Base-by-base conservation (phyloP, 192 early-diverging fungal species). In the Coemansia sp. region DNA sequence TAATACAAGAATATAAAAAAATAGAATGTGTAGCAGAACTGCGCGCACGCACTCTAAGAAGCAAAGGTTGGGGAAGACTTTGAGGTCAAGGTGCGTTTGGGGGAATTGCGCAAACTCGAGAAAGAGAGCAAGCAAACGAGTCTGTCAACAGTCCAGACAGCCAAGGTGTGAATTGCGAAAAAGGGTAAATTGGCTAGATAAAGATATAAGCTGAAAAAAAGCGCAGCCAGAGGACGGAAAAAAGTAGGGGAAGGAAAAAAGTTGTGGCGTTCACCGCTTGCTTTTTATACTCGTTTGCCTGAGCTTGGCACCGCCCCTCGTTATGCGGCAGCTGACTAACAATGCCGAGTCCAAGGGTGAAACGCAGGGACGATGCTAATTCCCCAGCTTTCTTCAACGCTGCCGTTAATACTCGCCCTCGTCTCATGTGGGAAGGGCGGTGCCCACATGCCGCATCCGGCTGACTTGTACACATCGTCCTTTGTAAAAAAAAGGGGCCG, bases 141-240 rank as follows among this genome's bases (percentile, higher is more conserved):
- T 35, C 6, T 35, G 29, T 32, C 21, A 21, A 21, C 21, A 21
- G 32, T 35, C 32, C 8, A 35, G 32, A 35, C 32, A 8, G 21
- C 21, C 21, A 35, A 35, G 1, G 32, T 35, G 32, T 8, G 6
- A 35, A 8, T 35, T 35, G 32, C 27, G 5, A 24, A 21, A 48
- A 39, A 64, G 52, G 48, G 19, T 37, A 17, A 38, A 38, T 38
- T n/a, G 10, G 29, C 1, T 5, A 57, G n/a, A 50, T 48, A 60
- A 62, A 14, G 41, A 57, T 49, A 21, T 21, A 21, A 62, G 24
- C n/a, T 27, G 56, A 53, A 75, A 65, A 69, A 69, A 66, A 63
- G 63, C 66, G 73, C 66, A 75, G 66, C 56, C 62, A 64, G 54
- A 41, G 35, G 24, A 49, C 49, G 29, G 17, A 56, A 56, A 56